Conservation (phyloP, 768 basidiomycete genomes). For the Podaxis sp. region DNA sequence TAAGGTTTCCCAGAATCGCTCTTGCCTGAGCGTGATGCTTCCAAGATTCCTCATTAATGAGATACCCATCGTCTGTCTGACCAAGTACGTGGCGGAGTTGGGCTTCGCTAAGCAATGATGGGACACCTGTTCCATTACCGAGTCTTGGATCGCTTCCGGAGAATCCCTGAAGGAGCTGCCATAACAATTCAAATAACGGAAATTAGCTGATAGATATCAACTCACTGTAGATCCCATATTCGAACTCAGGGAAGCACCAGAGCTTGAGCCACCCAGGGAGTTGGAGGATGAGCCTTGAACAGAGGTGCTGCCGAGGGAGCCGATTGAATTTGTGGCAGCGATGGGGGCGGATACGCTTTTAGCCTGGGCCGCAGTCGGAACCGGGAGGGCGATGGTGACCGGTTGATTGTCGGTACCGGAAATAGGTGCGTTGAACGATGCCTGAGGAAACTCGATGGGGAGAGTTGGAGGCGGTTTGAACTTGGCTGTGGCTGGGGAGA, state of each 20-base stretch:
- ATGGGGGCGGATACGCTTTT: slow-evolving; percentile 74
- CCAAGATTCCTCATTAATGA: slow-evolving; percentile 71
- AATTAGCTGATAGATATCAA: background rate
- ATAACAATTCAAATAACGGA: background rate
- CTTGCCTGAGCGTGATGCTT: slow-evolving; percentile 82
- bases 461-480: slow-evolving; percentile 58
- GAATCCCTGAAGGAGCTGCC: slow-evolving; percentile 19
- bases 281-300: slow-evolving; percentile 41
- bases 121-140: slow-evolving; percentile 26
- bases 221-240: slow-evolving; percentile 33
- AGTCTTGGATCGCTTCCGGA: slow-evolving; percentile 40
- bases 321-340: slow-evolving; percentile 40
- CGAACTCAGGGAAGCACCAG: slow-evolving; percentile 49
- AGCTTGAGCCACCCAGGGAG: slow-evolving; percentile 47
- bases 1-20: slow-evolving; percentile 76
- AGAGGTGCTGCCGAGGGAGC: slow-evolving; percentile 30
- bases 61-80: slow-evolving; percentile 20
- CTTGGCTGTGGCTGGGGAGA: slow-evolving; percentile 86
- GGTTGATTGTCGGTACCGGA: slow-evolving; percentile 32
- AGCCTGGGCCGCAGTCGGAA: slow-evolving; percentile 38
- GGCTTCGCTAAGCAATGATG: slow-evolving; percentile 38
- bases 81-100: slow-evolving; percentile 26
- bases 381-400: slow-evolving; percentile 45
- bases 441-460: slow-evolving; percentile 40
- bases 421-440: slow-evolving; percentile 36